Conservation (phyloP, 192 early-diverging fungal genomes). For the Dimargaris cristalligena region DNA sequence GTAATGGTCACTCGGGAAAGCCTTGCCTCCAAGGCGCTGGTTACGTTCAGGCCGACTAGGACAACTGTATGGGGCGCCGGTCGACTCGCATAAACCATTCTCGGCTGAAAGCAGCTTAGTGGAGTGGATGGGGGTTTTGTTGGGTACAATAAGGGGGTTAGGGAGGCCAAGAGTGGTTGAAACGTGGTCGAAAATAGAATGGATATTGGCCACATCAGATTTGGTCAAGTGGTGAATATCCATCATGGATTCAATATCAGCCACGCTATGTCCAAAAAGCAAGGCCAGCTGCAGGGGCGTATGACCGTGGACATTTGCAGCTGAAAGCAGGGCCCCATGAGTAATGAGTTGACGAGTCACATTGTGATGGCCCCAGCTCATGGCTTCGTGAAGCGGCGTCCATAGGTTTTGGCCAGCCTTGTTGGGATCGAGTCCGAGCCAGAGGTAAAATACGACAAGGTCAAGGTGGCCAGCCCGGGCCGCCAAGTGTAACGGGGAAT, state of each 20-base stretch:
- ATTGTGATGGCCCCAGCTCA: constrained; percentile 10
- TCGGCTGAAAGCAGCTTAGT: too few species aligned
- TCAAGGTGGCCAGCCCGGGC: constrained; percentile 4
- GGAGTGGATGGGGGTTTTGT: too few species aligned
- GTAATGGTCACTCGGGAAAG: too few species aligned
- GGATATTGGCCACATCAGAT: background rate
- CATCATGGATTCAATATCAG: constrained; percentile 5
- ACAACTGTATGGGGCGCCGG: too few species aligned
- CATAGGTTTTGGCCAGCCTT: background rate
- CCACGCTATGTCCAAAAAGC: constrained; percentile 8
- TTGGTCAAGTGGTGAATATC: background rate
- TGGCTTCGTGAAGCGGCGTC: constrained; percentile 9
- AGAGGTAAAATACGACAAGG: background rate
- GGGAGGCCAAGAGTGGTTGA: background rate
- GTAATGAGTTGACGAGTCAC: background rate
- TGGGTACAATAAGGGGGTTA: too few species aligned
- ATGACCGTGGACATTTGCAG: background rate
- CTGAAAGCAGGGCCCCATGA: background rate
- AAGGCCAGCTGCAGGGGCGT: constrained; percentile 8
- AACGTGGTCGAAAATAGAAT: background rate
- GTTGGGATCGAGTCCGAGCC: constrained; percentile 6
- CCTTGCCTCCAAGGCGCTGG: too few species aligned
- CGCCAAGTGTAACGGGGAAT: constrained; percentile 2
- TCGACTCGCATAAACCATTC: too few species aligned
- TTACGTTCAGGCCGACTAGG: too few species aligned